phyloP scores from a whole-genome alignment of 176 grass and related monocot species.

The Raddia distichophylla region DNA sequence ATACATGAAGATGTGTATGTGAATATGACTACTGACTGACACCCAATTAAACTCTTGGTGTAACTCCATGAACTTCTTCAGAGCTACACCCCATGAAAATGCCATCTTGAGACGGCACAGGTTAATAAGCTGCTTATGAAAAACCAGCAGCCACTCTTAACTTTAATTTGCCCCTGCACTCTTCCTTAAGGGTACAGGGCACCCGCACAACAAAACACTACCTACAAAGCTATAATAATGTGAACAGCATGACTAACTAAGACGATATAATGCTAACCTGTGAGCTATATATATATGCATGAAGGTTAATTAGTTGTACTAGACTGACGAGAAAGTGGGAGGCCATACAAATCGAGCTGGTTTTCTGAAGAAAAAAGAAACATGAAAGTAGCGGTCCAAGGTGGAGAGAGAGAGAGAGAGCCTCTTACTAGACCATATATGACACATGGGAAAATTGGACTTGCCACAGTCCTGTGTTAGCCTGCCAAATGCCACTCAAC shows the following conservation, averaged over 20 bases:
- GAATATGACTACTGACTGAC: not conserved
- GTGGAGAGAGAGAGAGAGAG: not conserved
- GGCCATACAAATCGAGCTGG: not conserved
- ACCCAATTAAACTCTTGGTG: not conserved
- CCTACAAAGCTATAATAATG: not conserved
- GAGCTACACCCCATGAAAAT: slow-evolving; percentile 29
- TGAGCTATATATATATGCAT: slow-evolving; percentile 38
- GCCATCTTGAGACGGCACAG: not conserved
- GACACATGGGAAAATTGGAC: slow-evolving; percentile 42
- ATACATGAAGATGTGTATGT: slow-evolving; percentile 7
- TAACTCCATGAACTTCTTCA: slow-evolving; percentile 28
- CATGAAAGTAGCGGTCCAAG: not conserved
- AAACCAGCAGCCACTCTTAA: slow-evolving; percentile 48
- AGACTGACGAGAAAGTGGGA: slow-evolving; percentile 9
- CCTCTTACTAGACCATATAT: not conserved
- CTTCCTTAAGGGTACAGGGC: slow-evolving; percentile 44
- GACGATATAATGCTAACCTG: not conserved
- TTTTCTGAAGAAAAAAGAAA: not conserved
- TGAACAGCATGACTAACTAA: slow-evolving; percentile 15
- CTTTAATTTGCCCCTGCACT: slow-evolving; percentile 27
- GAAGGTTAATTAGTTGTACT: not conserved
- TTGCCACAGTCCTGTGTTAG: slow-evolving; percentile 18
- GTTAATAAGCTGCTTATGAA: slow-evolving; percentile 47
- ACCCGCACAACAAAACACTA: slow-evolving; percentile 24
- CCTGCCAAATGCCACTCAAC: slow-evolving; percentile 39